These are phyloP conservation scores for Eimeria necatrix DNA, from an alignment of 169 alveolate species.

Conservation along the genomic window DNA sequence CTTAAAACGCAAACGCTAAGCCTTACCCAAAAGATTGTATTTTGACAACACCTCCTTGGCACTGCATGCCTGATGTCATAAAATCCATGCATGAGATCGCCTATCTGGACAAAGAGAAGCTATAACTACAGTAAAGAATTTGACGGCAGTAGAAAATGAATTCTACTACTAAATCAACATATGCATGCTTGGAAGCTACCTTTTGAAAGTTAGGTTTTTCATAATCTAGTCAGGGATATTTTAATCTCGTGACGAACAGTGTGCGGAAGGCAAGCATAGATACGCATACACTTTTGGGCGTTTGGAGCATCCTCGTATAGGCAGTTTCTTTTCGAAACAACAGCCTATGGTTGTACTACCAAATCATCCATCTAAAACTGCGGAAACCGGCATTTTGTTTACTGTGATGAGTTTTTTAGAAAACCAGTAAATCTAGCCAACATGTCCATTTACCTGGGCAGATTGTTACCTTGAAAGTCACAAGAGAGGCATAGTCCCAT, in stretches of 20 bases:
- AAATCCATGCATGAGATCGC: too few species aligned
- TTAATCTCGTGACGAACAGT: too few species aligned
- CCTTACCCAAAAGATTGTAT: not conserved
- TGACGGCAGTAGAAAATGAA: not conserved
- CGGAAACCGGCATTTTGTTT: not conserved
- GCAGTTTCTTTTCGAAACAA: not conserved
- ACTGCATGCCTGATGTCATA: too few species aligned
- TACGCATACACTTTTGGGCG: not conserved
- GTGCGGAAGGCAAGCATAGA: not conserved
- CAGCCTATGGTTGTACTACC: not conserved
- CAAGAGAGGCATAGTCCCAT: not conserved
- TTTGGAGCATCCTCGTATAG: not conserved
- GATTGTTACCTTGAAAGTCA: not conserved
- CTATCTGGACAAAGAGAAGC: too few species aligned
- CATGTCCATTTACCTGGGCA: not conserved
- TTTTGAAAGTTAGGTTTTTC: too few species aligned
- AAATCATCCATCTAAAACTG: not conserved
- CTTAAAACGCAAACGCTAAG: not conserved
- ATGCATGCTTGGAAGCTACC: too few species aligned
- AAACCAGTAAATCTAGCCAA: not conserved
- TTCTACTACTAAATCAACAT: too few species aligned
- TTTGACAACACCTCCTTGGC: not conserved
- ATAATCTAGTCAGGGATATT: too few species aligned
- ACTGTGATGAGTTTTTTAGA: not conserved
- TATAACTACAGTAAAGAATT: too few species aligned